Base-by-base conservation (phyloP, 192 early-diverging fungal species). In the Rhizophagus clarus region DNA sequence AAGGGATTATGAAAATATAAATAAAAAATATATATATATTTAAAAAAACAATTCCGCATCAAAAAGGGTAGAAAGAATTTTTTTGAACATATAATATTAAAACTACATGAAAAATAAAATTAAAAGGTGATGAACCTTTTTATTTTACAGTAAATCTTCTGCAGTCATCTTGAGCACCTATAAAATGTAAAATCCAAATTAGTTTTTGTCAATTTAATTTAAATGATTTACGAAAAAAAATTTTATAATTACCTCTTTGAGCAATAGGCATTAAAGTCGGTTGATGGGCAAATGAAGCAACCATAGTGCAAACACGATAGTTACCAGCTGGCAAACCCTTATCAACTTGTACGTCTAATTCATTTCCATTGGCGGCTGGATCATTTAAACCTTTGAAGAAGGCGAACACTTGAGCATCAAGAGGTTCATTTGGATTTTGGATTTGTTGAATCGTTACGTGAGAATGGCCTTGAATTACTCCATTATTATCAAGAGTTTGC, bases 221-320 rank as follows among this genome's bases (percentile, higher is more conserved):
- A 37, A 37, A 37, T 37, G 2, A 37, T 37, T 37, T 37, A 5
- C 34, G 5, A 45, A 45, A 42, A 3, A 15, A 15, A 51, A 2
- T 3, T 56, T 20, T 15, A 56, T 56, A 56, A 56, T 56, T 56
- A 63, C 78, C 78, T 42, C 78, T 72, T 32, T 73, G 78, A 42
- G 78, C 78, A 67, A 79, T 69, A n/a, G 78, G 78, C 78, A 79
- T 79, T 14, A 79, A n/a, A 12, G 56, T 45, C 0, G 70, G 34
- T 73, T 69, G 64, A 63, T 79, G 78, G 60, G 64, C 11, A 24
- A 69, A 73, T 15, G 64, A 61, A 22, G 69, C n/a, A 32, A 11
- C 17, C 37, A 79, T 72, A 9, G 78, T 79, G 32, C 78, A 79
- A 22, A 29, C 1, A n/a, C 78, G 24, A 42, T 70, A 79, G 0